Percentiles rank a stretch among this genome's conserved stretches.
These are phyloP conservation scores for Vitis rotundifolia DNA, from an alignment of 164 flowering plant genomes.

Conservation along the genomic window DNA sequence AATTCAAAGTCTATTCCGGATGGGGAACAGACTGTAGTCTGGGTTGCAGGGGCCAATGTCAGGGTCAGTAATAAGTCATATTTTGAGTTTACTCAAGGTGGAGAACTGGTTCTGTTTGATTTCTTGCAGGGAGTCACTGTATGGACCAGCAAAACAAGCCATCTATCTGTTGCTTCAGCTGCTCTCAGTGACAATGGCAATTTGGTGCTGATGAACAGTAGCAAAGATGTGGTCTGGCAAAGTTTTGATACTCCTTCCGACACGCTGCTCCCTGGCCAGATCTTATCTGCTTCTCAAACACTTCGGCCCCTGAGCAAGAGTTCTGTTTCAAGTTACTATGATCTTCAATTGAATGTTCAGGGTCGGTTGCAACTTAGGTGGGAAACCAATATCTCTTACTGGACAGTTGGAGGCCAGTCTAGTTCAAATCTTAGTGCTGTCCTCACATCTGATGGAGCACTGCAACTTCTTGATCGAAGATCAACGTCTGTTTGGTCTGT, in stretches of 20 bases:
- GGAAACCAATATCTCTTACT: slow-evolving; percentile 57
- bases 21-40: slow-evolving; percentile 43
- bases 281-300: slow-evolving; percentile 23
- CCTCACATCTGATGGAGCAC: slow-evolving; percentile 44
- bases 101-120: slow-evolving; percentile 65
- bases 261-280: slow-evolving; percentile 77
- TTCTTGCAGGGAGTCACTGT: slow-evolving; percentile 26
- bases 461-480: slow-evolving; percentile 48
- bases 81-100: slow-evolving; percentile 43
- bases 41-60: slow-evolving; percentile 68
- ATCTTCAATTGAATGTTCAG: slow-evolving; percentile 36
- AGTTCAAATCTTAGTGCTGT: slow-evolving; percentile 27
- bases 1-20: slow-evolving; percentile 49
- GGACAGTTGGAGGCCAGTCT: slow-evolving; percentile 42
- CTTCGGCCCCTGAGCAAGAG: slow-evolving; percentile 56
- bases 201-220: slow-evolving; percentile 43
- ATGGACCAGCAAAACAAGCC: slow-evolving; percentile 60
- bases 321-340: slow-evolving; percentile 60
- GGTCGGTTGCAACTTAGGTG: slow-evolving; percentile 58
- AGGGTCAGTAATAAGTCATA: slow-evolving; percentile 45
- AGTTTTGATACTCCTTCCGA: slow-evolving; percentile 65
- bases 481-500: slow-evolving; percentile 53
- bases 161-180: slow-evolving; percentile 49
- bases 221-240: slow-evolving; percentile 53
- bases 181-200: slow-evolving; percentile 65